Evolutionary conservation across 495 filamentous ascomycete species (phyloP).

Genomic region (Penicillium lividum): DNA sequence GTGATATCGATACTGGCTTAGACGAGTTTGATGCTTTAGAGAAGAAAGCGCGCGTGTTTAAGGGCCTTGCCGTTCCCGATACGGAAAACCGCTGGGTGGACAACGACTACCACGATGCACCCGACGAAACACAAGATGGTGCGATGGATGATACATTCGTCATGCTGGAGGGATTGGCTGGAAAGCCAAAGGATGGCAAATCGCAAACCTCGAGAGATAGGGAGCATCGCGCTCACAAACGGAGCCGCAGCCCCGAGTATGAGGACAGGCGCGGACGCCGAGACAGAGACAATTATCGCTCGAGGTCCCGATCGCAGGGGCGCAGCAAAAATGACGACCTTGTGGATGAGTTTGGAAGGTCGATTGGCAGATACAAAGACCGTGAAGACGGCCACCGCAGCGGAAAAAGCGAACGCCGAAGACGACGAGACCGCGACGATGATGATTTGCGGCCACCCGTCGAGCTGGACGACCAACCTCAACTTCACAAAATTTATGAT

Average conservation of each 20-base stretch:
- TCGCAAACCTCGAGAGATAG: conserved; percentile 27
- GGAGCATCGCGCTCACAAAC: conserved; percentile 53
- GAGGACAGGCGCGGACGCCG: conserved; percentile 58
- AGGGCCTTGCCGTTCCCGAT: conserved; percentile 86
- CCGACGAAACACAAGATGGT: conserved; percentile 46
- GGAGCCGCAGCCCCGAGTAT: conserved; percentile 70
- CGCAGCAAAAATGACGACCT: conserved; percentile 54
- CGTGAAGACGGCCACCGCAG: conserved; percentile 46
- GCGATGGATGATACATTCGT: conserved; percentile 94
- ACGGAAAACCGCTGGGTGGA: conserved; percentile 62
- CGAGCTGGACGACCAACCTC: conserved; percentile 79
- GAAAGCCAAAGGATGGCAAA: conserved; percentile 57
- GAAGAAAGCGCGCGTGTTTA: conserved; percentile 78
- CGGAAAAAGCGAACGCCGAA: conserved; percentile 40
- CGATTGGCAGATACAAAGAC: conserved; percentile 38
- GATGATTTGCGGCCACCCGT: conserved; percentile 71
- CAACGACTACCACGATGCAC: conserved; percentile 41
- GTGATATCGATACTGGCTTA: conserved; percentile 30
- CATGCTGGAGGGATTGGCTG: conserved; percentile 80
- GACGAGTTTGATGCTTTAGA: conserved; percentile 51
- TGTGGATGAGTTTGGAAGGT: conserved; percentile 64
- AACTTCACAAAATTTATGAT: conserved; percentile 86
- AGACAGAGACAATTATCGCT: conserved; percentile 54
- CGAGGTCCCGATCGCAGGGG: conserved; percentile 56
- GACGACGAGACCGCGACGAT: conserved; percentile 45